Evolutionary conservation across 2,329 filamentous ascomycete species (phyloP).

Genomic region (Cercospora canescens): DNA sequence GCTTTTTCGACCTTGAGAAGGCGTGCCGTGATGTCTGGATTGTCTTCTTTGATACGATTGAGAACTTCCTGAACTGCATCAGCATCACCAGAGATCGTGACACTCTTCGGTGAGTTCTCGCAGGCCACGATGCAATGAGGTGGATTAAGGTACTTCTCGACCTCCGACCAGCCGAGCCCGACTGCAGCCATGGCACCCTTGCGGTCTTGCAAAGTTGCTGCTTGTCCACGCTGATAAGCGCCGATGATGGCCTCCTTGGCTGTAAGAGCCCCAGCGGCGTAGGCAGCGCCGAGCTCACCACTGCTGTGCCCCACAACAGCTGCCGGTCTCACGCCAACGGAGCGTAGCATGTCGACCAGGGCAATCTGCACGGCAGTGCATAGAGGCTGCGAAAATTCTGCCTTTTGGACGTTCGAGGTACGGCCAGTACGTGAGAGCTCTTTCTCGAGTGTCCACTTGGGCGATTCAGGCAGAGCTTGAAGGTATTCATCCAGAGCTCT

Average conservation of each 20-base stretch:
- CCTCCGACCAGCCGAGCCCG: neutral
- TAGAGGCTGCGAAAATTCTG: slow-evolving; percentile 8
- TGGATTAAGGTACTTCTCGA: neutral
- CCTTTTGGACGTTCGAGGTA: neutral
- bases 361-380: slow-evolving; percentile 20
- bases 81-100: slow-evolving; percentile 49
- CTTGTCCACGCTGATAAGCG: neutral
- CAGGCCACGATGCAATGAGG: slow-evolving; percentile 6
- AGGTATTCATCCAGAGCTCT: neutral
- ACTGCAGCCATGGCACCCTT: neutral
- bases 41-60: neutral
- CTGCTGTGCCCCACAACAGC: neutral
- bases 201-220: neutral
- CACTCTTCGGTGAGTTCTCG: slow-evolving; percentile 41
- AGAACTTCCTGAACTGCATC: neutral
- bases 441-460: neutral
- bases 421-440: neutral
- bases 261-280: neutral
- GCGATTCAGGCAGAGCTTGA: neutral
- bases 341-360: slow-evolving; percentile 5
- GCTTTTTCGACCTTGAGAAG: slow-evolving; percentile 44
- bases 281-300: neutral
- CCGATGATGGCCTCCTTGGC: neutral
- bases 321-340: neutral
- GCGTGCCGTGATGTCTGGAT: slow-evolving; percentile 30